Percentiles rank a stretch among this genome's conserved stretches.
Evolutionary conservation across 208 protist species (phyloP).

Genomic region (Zelonia costaricensis): DNA sequence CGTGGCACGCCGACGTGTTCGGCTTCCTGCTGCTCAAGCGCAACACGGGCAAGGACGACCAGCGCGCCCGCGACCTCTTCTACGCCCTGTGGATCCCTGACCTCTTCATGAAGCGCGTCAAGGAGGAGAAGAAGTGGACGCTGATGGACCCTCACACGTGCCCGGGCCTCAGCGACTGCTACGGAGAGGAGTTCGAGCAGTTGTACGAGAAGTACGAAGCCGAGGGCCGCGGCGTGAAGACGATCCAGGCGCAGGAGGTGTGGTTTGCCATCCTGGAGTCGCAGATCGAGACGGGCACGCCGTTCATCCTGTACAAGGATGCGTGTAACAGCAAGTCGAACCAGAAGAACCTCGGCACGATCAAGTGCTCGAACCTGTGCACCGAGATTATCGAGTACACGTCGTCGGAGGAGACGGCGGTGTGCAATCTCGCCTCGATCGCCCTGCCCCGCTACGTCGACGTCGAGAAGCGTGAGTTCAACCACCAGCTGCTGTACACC

Average conservation of each 20-base stretch:
- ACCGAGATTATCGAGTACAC: constrained; percentile 99
- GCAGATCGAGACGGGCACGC: constrained; percentile 99
- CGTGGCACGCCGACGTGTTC: constrained; percentile 99
- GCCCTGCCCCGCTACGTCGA: constrained; percentile 97
- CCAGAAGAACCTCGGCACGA: constrained; percentile 99
- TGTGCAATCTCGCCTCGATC: constrained; percentile 99
- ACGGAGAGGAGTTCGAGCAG: constrained; percentile 95
- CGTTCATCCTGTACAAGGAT: constrained; percentile 99
- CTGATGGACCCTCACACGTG: constrained; percentile 98
- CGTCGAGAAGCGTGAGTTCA: constrained; percentile 64
- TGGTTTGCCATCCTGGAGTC: constrained; percentile 99
- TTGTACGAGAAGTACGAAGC: constrained; percentile 95
- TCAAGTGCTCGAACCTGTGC: constrained; percentile 99
- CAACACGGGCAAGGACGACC: constrained; percentile 98
- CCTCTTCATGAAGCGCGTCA: constrained; percentile 99
- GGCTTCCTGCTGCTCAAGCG: constrained; percentile 98
- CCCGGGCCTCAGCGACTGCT: constrained; percentile 95
- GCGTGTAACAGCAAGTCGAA: constrained; percentile 99
- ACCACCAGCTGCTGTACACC: constrained; percentile 91
- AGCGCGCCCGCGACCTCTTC: constrained; percentile 98
- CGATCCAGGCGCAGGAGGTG: constrained; percentile 96
- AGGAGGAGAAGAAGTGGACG: constrained; percentile 95
- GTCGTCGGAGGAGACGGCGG: constrained; percentile 96
- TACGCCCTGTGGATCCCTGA: constrained; percentile 99
- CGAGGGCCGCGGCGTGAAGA: constrained; percentile 85